phyloP scores from a whole-genome alignment of 257 asterid genomes.

The Mitragyna speciosa region DNA sequence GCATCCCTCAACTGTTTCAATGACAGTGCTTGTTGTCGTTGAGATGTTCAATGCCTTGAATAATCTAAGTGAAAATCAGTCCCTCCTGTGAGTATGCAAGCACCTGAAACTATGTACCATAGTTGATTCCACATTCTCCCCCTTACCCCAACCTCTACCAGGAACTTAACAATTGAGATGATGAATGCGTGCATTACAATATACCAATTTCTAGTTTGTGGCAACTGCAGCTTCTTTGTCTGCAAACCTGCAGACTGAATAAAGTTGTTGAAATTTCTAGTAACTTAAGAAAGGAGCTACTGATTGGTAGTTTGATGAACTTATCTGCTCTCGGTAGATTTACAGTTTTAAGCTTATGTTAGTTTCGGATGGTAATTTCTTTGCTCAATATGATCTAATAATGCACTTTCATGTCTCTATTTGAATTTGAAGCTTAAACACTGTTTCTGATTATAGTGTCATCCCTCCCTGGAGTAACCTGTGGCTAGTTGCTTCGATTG shows the following conservation, averaged over 20 bases:
- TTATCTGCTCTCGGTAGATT: too few species aligned
- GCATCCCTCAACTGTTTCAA: slow-evolving; percentile 93
- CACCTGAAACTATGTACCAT: slow-evolving; percentile 7
- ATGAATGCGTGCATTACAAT: slow-evolving; percentile 1
- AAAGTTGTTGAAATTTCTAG: neutral
- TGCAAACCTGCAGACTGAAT: neutral
- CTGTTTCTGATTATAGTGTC: slow-evolving; percentile 39
- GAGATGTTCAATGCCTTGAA: slow-evolving; percentile 99
- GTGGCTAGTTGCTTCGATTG: slow-evolving; percentile 94
- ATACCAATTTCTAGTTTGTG: neutral
- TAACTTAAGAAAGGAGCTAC: neutral
- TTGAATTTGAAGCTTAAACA: neutral
- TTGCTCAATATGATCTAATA: neutral
- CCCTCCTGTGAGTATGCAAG: slow-evolving; percentile 69
- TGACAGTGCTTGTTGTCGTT: slow-evolving; percentile 97
- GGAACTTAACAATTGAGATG: neutral
- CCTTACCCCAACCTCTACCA: neutral
- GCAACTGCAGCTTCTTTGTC: neutral
- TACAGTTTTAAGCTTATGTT: neutral
- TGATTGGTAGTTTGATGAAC: neutral
- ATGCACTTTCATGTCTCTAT: neutral
- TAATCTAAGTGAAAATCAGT: slow-evolving; percentile 98
- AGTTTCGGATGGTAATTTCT: neutral
- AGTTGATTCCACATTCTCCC: neutral
- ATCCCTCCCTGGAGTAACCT: slow-evolving; percentile 97